phyloP scores from a whole-genome alignment of 148 eudicot species.

The Cornus florida region DNA sequence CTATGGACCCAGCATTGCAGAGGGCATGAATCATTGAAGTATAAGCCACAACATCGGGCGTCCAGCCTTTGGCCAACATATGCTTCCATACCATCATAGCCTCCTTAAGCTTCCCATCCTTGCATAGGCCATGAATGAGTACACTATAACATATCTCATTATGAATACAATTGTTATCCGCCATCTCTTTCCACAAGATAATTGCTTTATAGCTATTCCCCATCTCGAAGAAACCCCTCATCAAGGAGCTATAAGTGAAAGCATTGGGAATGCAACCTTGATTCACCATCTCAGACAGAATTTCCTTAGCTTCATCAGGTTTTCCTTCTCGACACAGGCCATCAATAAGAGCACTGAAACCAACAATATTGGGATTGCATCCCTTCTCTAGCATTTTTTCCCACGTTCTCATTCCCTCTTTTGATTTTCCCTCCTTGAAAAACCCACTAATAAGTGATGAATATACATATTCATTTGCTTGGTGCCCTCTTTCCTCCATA shows the following conservation, averaged over 20 bases:
- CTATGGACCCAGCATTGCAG: constrained; percentile 66
- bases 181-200: constrained; percentile 72
- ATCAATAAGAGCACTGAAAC: constrained; percentile 75
- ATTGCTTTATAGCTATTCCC: constrained; percentile 67
- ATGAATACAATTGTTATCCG: constrained; percentile 25
- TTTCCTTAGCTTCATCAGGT: constrained; percentile 61
- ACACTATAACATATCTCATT: constrained; percentile 75
- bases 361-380: constrained; percentile 59
- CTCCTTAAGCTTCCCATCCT: constrained; percentile 64
- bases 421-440: constrained; percentile 71
- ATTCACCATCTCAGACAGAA: constrained; percentile 56
- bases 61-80: constrained; percentile 61
- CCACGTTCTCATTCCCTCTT: constrained; percentile 70
- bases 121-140: constrained; percentile 68
- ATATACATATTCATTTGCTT: constrained; percentile 58
- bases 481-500: constrained; percentile 74
- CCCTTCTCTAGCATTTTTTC: constrained; percentile 58
- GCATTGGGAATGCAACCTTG: constrained; percentile 70
- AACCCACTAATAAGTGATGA: constrained; percentile 77
- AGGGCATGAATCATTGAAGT: constrained; percentile 86
- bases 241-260: constrained; percentile 73
- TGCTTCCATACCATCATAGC: constrained; percentile 74
- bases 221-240: constrained; percentile 67
- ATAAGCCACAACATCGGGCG: constrained; percentile 73
- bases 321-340: constrained; percentile 69